Percentiles rank a stretch among this genome's conserved stretches.
phyloP scores from a whole-genome alignment of 2,329 filamentous ascomycete genomes.

The Aquanectria penicillioides region DNA sequence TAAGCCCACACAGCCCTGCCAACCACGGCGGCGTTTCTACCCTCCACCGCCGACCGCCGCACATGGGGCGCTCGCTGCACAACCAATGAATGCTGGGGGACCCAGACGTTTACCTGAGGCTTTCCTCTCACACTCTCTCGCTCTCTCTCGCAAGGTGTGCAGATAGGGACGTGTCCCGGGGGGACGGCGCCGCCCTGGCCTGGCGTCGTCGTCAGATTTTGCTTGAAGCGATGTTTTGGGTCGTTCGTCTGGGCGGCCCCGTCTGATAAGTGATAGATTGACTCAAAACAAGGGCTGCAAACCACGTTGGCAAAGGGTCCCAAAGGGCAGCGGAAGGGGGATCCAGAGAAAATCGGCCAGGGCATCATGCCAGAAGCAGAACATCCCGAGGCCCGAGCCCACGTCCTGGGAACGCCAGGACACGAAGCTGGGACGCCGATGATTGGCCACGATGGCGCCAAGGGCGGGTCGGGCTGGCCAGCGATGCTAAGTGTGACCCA shows the following conservation, averaged over 20 bases:
- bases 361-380: slow-evolving; percentile 41
- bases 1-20: slow-evolving; percentile 17
- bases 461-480: slow-evolving; percentile 21
- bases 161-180: too few species aligned
- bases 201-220: slow-evolving; percentile 10
- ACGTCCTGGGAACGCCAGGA: slow-evolving; percentile 42
- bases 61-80: slow-evolving; percentile 1
- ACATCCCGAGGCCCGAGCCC: slow-evolving; percentile 45
- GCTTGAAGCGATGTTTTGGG: slow-evolving; percentile 10
- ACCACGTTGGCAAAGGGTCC: slow-evolving; percentile 30
- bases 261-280: slow-evolving; percentile 23
- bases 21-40: slow-evolving; percentile 11
- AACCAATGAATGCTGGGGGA: slow-evolving; percentile 21
- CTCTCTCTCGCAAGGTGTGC: neutral
- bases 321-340: slow-evolving; percentile 5
- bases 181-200: neutral
- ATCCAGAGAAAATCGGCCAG: slow-evolving; percentile 28
- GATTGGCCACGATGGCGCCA: slow-evolving; percentile 36
- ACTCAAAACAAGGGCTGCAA: slow-evolving; percentile 21
- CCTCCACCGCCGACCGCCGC: too few species aligned
- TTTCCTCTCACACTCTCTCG: neutral
- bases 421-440: slow-evolving; percentile 39
- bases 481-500: slow-evolving; percentile 9
- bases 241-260: neutral
- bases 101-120: slow-evolving; percentile 15